phyloP scores from a whole-genome alignment of 345 rosid species.

The Melastoma malabathricum region DNA sequence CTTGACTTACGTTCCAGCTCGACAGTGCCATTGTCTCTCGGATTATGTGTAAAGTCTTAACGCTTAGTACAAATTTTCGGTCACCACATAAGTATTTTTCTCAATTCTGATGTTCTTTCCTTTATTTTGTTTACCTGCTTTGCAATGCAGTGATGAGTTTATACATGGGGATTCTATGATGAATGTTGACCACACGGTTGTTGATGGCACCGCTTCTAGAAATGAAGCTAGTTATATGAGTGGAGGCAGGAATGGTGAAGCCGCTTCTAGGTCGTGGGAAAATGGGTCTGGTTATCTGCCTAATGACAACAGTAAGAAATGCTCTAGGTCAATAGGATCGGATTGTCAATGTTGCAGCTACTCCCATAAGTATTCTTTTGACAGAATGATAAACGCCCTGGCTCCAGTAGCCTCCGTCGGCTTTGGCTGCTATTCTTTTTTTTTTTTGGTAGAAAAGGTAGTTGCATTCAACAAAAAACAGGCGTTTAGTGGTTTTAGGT shows the following conservation, averaged over 20 bases:
- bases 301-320: slow-evolving; percentile 9
- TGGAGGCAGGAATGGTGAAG: slow-evolving; percentile 3
- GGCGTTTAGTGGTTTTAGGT: too few species aligned
- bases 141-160: slow-evolving; percentile 29
- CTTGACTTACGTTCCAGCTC: slow-evolving; percentile 33
- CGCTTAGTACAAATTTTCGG: neutral
- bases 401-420: slow-evolving; percentile 47
- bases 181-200: slow-evolving; percentile 1
- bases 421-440: slow-evolving; percentile 27
- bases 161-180: slow-evolving; percentile 11
- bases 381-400: slow-evolving; percentile 35
- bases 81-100: neutral
- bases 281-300: slow-evolving; percentile 10
- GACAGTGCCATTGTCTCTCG: slow-evolving; percentile 35
- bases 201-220: slow-evolving; percentile 8
- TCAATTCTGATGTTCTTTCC: neutral
- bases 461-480: too few species aligned
- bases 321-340: slow-evolving; percentile 12
- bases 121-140: neutral
- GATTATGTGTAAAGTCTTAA: slow-evolving; percentile 39
- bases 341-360: slow-evolving; percentile 20
- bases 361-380: slow-evolving; percentile 36
- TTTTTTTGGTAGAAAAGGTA: too few species aligned
- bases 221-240: slow-evolving; percentile 11
- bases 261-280: slow-evolving; percentile 6